These are phyloP conservation scores for Pythium oligandrum DNA, from an alignment of 352 stramenopile species.

Conservation along the genomic window DNA sequence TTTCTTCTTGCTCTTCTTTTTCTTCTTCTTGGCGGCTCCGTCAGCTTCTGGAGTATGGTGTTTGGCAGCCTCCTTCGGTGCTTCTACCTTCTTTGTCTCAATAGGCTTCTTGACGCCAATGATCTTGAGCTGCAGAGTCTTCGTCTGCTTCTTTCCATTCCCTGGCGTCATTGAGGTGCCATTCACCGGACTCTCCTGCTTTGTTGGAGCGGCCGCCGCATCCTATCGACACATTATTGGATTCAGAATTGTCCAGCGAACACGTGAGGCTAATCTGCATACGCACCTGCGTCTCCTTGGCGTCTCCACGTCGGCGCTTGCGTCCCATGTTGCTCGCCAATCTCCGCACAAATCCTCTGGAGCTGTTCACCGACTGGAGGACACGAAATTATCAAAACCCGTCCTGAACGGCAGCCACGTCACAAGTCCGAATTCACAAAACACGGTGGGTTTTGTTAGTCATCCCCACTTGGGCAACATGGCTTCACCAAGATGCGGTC, in stretches of 20 bases:
- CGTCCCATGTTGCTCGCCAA: constrained; percentile 15
- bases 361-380: too few species aligned
- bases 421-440: too few species aligned
- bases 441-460: too few species aligned
- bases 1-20: constrained; percentile 67
- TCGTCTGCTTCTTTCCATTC: constrained; percentile 25
- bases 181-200: neutral
- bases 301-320: constrained; percentile 20
- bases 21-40: constrained; percentile 13
- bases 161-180: neutral
- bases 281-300: constrained; percentile 8
- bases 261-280: neutral
- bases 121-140: constrained; percentile 23
- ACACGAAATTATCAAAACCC: too few species aligned
- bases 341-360: too few species aligned
- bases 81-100: neutral
- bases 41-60: neutral
- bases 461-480: too few species aligned
- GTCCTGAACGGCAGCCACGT: too few species aligned
- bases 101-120: constrained; percentile 4
- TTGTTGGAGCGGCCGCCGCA: neutral
- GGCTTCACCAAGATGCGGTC: too few species aligned
- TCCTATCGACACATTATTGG: neutral
- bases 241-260: neutral
- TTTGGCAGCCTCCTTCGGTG: neutral